Conservation (phyloP, 331 rosid species). For the Quercus tomentella region DNA sequence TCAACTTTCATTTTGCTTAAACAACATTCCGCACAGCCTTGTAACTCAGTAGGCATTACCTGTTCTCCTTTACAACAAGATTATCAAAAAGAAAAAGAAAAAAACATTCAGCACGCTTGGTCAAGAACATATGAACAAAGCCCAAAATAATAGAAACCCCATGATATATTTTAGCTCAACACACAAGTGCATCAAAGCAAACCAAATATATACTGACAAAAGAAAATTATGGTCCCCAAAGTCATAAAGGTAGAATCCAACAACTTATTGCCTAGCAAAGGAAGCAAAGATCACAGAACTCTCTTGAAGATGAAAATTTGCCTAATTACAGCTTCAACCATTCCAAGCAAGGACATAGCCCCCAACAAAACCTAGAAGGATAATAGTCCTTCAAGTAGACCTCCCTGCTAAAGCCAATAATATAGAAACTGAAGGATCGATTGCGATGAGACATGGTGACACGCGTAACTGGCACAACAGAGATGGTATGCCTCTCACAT, state of each 20-base stretch:
- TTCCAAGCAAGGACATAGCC: conserved; percentile 90
- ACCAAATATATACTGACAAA: not conserved
- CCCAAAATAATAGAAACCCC: not conserved
- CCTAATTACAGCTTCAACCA: conserved; percentile 72
- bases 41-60: too few species aligned
- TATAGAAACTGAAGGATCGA: conserved; percentile 80
- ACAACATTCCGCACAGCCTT: not conserved
- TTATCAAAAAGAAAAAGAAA: too few species aligned
- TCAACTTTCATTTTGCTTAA: too few species aligned
- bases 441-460: conserved; percentile 71
- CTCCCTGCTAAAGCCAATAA: conserved; percentile 71
- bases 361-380: conserved; percentile 89
- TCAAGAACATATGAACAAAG: not conserved
- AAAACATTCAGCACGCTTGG: not conserved
- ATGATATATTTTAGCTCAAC: not conserved
- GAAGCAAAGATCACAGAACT: not conserved
- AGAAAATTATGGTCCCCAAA: not conserved
- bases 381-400: conserved; percentile 86
- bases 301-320: not conserved
- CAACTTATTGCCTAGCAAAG: not conserved
- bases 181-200: not conserved
- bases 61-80: too few species aligned
- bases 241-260: not conserved
- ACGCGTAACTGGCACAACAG: conserved; percentile 82
- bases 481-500: conserved; percentile 84